These are phyloP conservation scores for Fragilariopsis cylindrus DNA, from an alignment of 108 stramenopile genomes.

Conservation along the genomic window DNA sequence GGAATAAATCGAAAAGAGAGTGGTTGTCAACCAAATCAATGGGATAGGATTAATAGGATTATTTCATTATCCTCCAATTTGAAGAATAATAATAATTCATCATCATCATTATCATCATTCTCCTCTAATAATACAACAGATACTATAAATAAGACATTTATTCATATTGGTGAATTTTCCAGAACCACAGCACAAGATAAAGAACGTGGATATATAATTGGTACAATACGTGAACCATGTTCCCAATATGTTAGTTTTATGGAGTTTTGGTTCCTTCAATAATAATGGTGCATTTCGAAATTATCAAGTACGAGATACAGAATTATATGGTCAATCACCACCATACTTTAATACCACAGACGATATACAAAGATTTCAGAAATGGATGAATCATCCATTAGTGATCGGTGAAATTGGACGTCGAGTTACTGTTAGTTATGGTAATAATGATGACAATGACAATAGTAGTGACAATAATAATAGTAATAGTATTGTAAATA, in stretches of 20 bases:
- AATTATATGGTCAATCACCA: not conserved
- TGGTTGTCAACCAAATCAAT: no score
- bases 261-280: not conserved
- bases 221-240: conserved; percentile 5
- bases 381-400: not conserved
- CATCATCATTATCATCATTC: no score
- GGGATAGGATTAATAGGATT: no score
- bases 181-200: not conserved
- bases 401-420: not conserved
- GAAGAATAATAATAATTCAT: no score
- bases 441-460: not conserved
- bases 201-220: not conserved
- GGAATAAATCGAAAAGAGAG: no score
- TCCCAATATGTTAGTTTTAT: not conserved
- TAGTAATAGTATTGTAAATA: not conserved
- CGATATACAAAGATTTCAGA: not conserved
- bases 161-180: not conserved
- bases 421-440: not conserved
- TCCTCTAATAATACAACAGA: no score
- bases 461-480: no score
- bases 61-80: no score
- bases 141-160: not conserved
- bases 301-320: not conserved
- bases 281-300: not conserved
- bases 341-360: conserved; percentile 2